Percentiles rank a stretch among this genome's conserved stretches.
phyloP scores from a whole-genome alignment of 805 yeast species.

The Ascoidea rubescens region DNA sequence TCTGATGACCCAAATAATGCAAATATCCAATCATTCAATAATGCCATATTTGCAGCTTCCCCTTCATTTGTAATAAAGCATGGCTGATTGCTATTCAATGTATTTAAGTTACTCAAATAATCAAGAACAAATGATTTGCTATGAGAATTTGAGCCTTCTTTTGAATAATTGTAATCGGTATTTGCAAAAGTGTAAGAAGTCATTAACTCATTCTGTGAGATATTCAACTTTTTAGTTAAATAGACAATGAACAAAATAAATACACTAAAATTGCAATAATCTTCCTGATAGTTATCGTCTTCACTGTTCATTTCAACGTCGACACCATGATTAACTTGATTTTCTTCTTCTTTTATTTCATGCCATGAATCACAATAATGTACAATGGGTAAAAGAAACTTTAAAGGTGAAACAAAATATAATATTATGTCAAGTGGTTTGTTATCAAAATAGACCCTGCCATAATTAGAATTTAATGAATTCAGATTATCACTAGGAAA shows the following conservation, averaged over 20 bases:
- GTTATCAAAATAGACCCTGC: conserved; percentile 21
- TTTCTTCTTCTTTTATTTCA: conserved; percentile 23
- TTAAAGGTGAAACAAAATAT: conserved; percentile 29
- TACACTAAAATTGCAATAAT: conserved; percentile 55
- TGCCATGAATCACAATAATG: conserved; percentile 34
- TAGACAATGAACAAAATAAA: conserved; percentile 32
- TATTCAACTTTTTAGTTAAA: conserved; percentile 24
- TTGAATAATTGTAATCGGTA: background rate
- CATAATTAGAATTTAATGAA: no score
- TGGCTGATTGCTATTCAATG: background rate
- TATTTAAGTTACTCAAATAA: conserved; percentile 6
- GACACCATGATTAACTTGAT: conserved; percentile 8
- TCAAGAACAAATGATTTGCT: conserved; percentile 5
- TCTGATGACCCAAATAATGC: conserved; percentile 66
- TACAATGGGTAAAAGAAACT: conserved; percentile 29
- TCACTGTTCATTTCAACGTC: conserved; percentile 14
- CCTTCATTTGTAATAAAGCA: background rate
- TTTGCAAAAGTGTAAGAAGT: background rate
- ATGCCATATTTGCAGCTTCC: conserved; percentile 8
- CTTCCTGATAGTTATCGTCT: conserved; percentile 49
- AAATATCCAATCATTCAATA: conserved; percentile 58
- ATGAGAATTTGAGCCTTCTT: background rate
- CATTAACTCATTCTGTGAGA: conserved; percentile 17
- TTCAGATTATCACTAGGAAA: no score
- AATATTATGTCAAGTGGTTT: conserved; percentile 28